Evolutionary conservation across 768 basidiomycete genomes (phyloP), one percentile per base, ranked within the genome.

Genomic region (Kondoa malvinella): DNA sequence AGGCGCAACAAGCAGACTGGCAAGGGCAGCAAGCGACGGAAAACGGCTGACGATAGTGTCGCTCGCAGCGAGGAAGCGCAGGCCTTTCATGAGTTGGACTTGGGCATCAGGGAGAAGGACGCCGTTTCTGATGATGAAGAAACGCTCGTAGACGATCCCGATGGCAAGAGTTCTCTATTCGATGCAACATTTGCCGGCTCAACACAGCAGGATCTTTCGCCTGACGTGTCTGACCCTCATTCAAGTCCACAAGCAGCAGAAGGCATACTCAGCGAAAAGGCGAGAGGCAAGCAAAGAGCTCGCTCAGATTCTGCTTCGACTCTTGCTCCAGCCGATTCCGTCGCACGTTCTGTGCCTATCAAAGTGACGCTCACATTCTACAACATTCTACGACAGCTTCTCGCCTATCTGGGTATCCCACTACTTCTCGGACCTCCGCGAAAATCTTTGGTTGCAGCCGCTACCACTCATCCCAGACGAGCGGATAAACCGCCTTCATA

Each of bases 401-500:
- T 57, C 34, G 56, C 50, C 25, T 33, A 8, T 8, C 64, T 14
- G 2, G 8, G 27, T 26, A 34, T 33, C 21, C 60, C n/a, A 17
- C 63, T 64, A 27, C 31, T 25, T 8, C 57, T 60, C 26, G 29
- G 32, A 8, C 40, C 40, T 8, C 40, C 40, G 40, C 8, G 40
- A 21, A 50, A 50, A 21, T 50, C 40, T 8, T 21, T 50, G 12
- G 40, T 50, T 21, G 40, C 40, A 21, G 40, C 40, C 8, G 26
- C 64, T 2, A 59, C 34, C 3, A 26, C 34, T 26, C 66, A 57
- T 66, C 25, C 31, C 27, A 27, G 59, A 61, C 57, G 4, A 26
- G 21, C 57, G 2, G 56, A 59, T 3, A 59, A 67, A 57, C 57
- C 66, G 26, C 66, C 66, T 65, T 57, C 64, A n/a, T 67, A 67